Percentiles rank a stretch among this genome's conserved stretches.
These are phyloP conservation scores for Phytophthora brassicae DNA, from an alignment of 352 stramenopile species.

Conservation along the genomic window DNA sequence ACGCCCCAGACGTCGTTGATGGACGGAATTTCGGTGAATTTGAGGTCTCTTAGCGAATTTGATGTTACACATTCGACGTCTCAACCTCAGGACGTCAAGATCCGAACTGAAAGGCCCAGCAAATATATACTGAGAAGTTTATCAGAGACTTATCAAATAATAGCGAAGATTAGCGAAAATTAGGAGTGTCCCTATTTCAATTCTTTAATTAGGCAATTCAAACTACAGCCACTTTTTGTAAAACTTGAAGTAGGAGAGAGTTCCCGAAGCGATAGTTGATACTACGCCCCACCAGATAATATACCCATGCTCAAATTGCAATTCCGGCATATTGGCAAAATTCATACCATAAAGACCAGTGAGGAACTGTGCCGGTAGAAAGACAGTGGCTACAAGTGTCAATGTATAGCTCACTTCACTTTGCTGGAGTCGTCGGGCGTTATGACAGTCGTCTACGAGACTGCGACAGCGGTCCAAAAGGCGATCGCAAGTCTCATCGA, in stretches of 20 bases:
- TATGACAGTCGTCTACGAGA: constrained; percentile 72
- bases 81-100: neutral
- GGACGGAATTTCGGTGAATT: constrained; percentile 13
- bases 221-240: constrained; percentile 76
- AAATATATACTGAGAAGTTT: too few species aligned
- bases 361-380: constrained; percentile 85
- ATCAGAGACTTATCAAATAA: too few species aligned
- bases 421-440: constrained; percentile 60
- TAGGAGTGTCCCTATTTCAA: constrained; percentile 8
- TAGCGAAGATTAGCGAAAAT: too few species aligned
- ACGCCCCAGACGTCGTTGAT: neutral
- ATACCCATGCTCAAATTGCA: constrained; percentile 77
- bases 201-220: constrained; percentile 4
- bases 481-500: constrained; percentile 81
- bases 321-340: constrained; percentile 86
- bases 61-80: constrained; percentile 31
- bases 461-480: constrained; percentile 69
- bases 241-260: constrained; percentile 64
- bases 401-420: constrained; percentile 82
- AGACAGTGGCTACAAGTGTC: constrained; percentile 80
- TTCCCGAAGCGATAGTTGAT: constrained; percentile 44
- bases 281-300: constrained; percentile 77
- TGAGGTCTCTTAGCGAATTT: neutral
- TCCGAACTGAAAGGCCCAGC: constrained; percentile 10
- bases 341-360: constrained; percentile 91